These are phyloP conservation scores for Vitis rotundifolia DNA, from an alignment of 164 flowering plant species.

Conservation along the genomic window DNA sequence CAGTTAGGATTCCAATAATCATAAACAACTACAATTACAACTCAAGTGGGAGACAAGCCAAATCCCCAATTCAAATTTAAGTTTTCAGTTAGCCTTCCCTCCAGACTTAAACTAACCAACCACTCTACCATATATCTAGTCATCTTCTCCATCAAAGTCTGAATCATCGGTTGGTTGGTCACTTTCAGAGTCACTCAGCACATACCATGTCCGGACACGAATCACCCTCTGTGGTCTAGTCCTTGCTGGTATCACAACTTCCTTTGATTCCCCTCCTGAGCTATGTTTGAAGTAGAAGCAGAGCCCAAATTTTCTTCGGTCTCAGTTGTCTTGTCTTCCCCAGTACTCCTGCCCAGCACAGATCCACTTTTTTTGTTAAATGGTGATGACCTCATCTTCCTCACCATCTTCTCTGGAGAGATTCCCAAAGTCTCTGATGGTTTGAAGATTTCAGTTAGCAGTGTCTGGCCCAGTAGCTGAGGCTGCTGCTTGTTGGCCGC, in stretches of 20 bases:
- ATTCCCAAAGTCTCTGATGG: conserved; percentile 40
- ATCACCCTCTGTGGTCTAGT: conserved; percentile 62
- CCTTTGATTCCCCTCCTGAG: conserved; percentile 23
- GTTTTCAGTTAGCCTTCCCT: too few relatives aligned
- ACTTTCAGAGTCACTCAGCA: conserved; percentile 72
- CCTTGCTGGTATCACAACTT: conserved; percentile 26
- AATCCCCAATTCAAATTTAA: too few relatives aligned
- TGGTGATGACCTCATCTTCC: conserved; percentile 85
- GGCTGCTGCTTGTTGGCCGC: conserved; percentile 40
- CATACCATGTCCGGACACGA: conserved; percentile 39
- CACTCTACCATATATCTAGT: background rate
- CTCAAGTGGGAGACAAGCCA: too few relatives aligned
- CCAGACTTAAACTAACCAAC: too few relatives aligned
- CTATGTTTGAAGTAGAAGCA: conserved; percentile 19
- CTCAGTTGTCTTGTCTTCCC: conserved; percentile 18
- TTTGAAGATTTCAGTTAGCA: conserved; percentile 61
- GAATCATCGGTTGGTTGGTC: conserved; percentile 50
- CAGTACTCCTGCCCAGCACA: conserved; percentile 40
- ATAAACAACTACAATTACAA: too few relatives aligned
- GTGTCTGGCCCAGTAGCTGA: conserved; percentile 43
- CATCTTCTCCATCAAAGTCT: conserved; percentile 43
- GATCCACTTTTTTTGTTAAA: conserved; percentile 94
- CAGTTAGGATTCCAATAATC: too few relatives aligned
- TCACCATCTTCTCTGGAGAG: conserved; percentile 82
- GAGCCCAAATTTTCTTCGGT: conserved; percentile 26